These are phyloP conservation scores for Metroxylon sagu DNA, from an alignment of 176 grass and related monocot species.

Conservation along the genomic window DNA sequence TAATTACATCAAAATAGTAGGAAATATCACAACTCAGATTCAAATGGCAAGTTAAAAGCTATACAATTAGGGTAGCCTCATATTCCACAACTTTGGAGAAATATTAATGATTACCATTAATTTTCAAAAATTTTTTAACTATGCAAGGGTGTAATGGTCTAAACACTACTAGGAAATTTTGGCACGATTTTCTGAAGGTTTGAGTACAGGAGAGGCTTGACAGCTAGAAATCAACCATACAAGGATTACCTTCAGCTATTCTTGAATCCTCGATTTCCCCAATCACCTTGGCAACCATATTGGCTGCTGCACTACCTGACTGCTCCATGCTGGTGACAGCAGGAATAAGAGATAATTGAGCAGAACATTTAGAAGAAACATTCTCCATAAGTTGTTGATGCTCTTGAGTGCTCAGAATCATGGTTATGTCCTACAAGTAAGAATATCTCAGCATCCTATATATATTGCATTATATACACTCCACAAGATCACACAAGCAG, in stretches of 20 bases:
- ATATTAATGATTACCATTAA: too few species aligned
- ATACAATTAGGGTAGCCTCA: too few species aligned
- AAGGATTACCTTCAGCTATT: conserved; percentile 22
- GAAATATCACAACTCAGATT: too few species aligned
- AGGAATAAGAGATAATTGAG: conserved; percentile 71
- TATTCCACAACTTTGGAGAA: too few species aligned
- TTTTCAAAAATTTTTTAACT: too few species aligned
- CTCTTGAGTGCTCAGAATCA: conserved; percentile 87
- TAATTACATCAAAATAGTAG: too few species aligned
- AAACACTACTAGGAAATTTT: too few species aligned
- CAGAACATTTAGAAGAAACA: conserved; percentile 74
- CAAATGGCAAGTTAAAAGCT: too few species aligned
- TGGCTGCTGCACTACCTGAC: conserved; percentile 26
- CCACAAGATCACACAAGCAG: background rate
- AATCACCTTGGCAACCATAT: conserved; percentile 45
- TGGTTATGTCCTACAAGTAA: conserved; percentile 67
- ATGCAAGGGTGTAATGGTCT: too few species aligned
- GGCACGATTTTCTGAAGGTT: too few species aligned
- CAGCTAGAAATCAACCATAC: background rate
- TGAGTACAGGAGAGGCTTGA: too few species aligned
- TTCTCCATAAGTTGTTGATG: conserved; percentile 61
- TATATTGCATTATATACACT: too few species aligned
- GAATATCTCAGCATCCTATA: conserved; percentile 17
- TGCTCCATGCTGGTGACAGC: conserved; percentile 40
- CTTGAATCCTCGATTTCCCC: conserved; percentile 43